Evolutionary conservation across 1,139 yeast species (phyloP), one percentile per base, ranked within the genome.

Genomic region (Yamadazyma triangularis): DNA sequence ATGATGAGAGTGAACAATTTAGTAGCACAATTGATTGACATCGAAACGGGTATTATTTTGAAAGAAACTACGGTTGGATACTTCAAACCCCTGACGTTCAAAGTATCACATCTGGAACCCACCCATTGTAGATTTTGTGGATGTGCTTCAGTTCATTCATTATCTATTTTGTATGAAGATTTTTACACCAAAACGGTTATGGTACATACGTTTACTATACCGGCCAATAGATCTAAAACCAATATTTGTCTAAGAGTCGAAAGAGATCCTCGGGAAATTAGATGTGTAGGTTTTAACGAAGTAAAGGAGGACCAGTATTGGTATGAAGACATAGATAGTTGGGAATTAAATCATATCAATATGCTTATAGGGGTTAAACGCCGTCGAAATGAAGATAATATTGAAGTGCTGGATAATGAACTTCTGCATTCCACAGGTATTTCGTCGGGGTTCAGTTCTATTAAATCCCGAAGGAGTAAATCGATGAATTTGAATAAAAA

Each of bases 121-220:
- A 79, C 87, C 0, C 95, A 87, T 58, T 87, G 96, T 56, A 71
- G 83, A 35, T 87, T 87, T 53, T 87, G 96, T 62, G 96, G 96
- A 2, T 82, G 94, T 60, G 89, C 85, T 0, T 82, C 94, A 0
- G 72, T 86, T 24, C 73, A 77, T 22, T 72, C 89, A 2, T 69
- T 87, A 31, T 79, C 89, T 2, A 64, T 85, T 22, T 77, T 80
- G 1, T 87, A 85, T 52, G 79, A 80, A 26, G 86, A 80, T 41
- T 55, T 57, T 15, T 79, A 74, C 34, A 62, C 70, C 1, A 70
- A 70, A 7, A 72, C 77, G 1, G 61, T 86, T 29, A 78, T 82
- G 6, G 63, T 84, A 54, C 95, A 86, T 47, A 80, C 93, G 0
- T 78, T 77, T 47, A 73, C 73, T 30, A 75, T 81, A 30, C 86